Conservation (phyloP, 805 yeast species). For the Metschnikowia henanensis region DNA sequence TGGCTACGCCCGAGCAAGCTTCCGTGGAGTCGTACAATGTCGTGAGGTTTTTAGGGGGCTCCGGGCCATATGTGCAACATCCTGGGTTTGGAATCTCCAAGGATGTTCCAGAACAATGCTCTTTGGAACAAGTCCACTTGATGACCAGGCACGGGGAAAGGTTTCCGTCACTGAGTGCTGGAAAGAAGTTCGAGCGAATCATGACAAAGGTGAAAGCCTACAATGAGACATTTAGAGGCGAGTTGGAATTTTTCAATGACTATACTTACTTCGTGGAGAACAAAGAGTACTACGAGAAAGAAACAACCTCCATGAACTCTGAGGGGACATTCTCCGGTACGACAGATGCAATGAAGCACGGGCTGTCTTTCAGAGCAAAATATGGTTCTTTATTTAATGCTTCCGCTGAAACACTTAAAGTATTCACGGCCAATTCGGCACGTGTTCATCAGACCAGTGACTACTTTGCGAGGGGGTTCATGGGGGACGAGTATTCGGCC, state of each 20-base stretch:
- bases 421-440: constrained; percentile 56
- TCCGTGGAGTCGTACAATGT: constrained; percentile 47
- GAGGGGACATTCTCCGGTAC: constrained; percentile 53
- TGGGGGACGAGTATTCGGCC: constrained; percentile 41
- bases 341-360: constrained; percentile 49
- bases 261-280: constrained; percentile 49
- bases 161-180: constrained; percentile 43
- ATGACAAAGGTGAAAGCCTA: constrained; percentile 26
- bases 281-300: constrained; percentile 44
- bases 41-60: constrained; percentile 50
- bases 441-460: constrained; percentile 57
- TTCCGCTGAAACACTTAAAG: constrained; percentile 35
- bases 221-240: constrained; percentile 42
- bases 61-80: constrained; percentile 55
- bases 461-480: constrained; percentile 59
- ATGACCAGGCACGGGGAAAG: constrained; percentile 81
- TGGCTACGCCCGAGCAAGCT: constrained; percentile 42
- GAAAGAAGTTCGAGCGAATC: constrained; percentile 27
- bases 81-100: constrained; percentile 54
- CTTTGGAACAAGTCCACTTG: constrained; percentile 65
- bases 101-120: constrained; percentile 49
- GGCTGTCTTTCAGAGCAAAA: constrained; percentile 45
- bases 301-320: constrained; percentile 46
- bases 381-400: constrained; percentile 48
- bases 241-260: constrained; percentile 52